These are phyloP conservation scores for Globisporangium emineosum DNA, from an alignment of 352 stramenopile genomes.

Conservation along the genomic window DNA sequence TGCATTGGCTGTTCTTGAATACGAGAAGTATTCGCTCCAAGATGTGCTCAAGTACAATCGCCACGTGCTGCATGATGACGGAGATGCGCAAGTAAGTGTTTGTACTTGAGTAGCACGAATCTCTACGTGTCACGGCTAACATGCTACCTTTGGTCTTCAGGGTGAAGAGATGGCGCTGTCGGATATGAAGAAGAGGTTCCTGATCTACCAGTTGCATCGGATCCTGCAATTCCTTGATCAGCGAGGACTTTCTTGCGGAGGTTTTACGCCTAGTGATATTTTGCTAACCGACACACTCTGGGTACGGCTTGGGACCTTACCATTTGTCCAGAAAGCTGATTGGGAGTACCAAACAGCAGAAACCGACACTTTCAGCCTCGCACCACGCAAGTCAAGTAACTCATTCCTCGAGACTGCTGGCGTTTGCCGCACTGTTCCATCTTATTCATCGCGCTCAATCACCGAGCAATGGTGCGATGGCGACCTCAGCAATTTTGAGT, in stretches of 20 bases:
- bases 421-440: constrained; percentile 19
- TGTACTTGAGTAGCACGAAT: no score
- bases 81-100: constrained; percentile 7
- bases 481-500: constrained; percentile 91
- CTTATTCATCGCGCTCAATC: constrained; percentile 34
- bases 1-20: constrained; percentile 57
- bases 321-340: constrained; percentile 17
- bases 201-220: constrained; percentile 60
- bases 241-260: constrained; percentile 33
- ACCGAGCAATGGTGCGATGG: constrained; percentile 89
- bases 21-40: constrained; percentile 59
- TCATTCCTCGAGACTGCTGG: background rate
- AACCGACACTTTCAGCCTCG: background rate
- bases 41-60: constrained; percentile 76
- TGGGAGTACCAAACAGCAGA: background rate
- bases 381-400: background rate
- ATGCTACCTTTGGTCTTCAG: constrained; percentile 2
- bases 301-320: constrained; percentile 43
- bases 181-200: constrained; percentile 63
- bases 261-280: constrained; percentile 40
- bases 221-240: constrained; percentile 48
- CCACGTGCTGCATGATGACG: constrained; percentile 42
- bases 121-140: background rate
- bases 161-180: constrained; percentile 28
- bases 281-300: constrained; percentile 49